phyloP scores from a whole-genome alignment of 768 basidiomycete genomes.

The Rickenella mellea region DNA sequence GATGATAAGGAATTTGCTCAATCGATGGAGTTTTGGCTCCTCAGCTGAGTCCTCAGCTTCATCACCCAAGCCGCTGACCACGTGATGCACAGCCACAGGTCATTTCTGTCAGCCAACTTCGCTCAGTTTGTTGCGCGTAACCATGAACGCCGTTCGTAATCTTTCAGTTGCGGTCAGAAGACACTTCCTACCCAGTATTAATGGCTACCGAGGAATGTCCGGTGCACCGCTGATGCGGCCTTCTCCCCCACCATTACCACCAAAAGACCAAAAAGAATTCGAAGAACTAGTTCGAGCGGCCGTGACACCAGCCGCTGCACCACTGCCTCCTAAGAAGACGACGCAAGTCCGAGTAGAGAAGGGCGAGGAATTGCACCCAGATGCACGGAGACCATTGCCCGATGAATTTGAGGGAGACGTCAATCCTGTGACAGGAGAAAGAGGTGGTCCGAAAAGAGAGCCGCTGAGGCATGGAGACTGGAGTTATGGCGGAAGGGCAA shows the following conservation, averaged over 20 bases:
- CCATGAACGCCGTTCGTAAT: no score
- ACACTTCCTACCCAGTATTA: no score
- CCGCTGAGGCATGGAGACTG: slow-evolving; percentile 75
- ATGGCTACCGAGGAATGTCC: slow-evolving; percentile 19
- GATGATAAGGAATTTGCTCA: no score
- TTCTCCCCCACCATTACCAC: slow-evolving; percentile 66
- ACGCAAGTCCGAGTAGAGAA: slow-evolving; percentile 24
- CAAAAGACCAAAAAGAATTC: slow-evolving; percentile 73
- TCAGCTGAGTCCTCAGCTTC: no score
- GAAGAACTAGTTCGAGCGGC: slow-evolving; percentile 70
- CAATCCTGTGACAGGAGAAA: slow-evolving; percentile 79
- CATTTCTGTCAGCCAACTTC: no score
- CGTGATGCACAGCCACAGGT: no score
- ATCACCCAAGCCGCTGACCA: no score
- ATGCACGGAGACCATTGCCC: slow-evolving; percentile 46
- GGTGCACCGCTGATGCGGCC: slow-evolving; percentile 41
- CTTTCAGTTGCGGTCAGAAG: no score
- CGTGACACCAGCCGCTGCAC: slow-evolving; percentile 28
- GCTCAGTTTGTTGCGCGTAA: no score
- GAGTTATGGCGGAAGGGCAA: slow-evolving; percentile 85
- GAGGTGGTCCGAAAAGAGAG: slow-evolving; percentile 81
- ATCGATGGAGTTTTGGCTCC: no score
- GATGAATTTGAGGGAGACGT: slow-evolving; percentile 73
- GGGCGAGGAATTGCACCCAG: slow-evolving; percentile 53
- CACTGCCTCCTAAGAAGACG: not conserved